A percentile compares a stretch with the other conserved stretches of the same genome.
These are phyloP conservation scores for Mucor saturninus DNA, from an alignment of 371 early-diverging fungal species.

Conservation along the genomic window DNA sequence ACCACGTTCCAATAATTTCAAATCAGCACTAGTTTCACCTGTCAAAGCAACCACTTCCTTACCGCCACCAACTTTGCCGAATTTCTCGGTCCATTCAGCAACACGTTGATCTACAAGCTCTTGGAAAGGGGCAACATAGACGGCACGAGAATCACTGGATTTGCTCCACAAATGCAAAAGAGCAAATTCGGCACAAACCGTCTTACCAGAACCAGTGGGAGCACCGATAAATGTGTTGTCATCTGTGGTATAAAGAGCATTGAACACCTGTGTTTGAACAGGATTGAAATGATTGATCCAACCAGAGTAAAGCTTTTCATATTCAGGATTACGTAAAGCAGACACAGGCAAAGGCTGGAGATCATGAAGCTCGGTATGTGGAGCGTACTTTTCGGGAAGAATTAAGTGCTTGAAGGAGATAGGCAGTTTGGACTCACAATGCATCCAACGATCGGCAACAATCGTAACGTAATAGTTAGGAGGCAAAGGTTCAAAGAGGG, in stretches of 20 bases:
- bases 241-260: constrained; percentile 87
- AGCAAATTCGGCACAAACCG: constrained; percentile 96
- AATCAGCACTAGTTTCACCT: constrained; percentile 93
- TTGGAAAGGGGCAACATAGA: constrained; percentile 95
- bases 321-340: constrained; percentile 76
- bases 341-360: constrained; percentile 87
- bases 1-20: constrained; percentile 84
- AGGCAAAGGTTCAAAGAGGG: constrained; percentile 92
- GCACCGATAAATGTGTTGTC: constrained; percentile 96
- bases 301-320: constrained; percentile 68
- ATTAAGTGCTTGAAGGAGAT: constrained; percentile 93
- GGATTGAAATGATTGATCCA: constrained; percentile 88
- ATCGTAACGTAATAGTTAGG: constrained; percentile 95
- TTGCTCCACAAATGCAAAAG: constrained; percentile 84
- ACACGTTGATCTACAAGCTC: constrained; percentile 83
- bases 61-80: constrained; percentile 68
- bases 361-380: constrained; percentile 94
- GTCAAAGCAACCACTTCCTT: constrained; percentile 90
- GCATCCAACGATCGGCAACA: constrained; percentile 94
- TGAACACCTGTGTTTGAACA: constrained; percentile 96
- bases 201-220: constrained; percentile 97
- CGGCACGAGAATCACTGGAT: constrained; percentile 65
- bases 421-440: constrained; percentile 86
- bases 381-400: constrained; percentile 91
- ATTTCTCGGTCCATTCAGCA: constrained; percentile 81